Base-by-base conservation (phyloP, 2,329 filamentous ascomycete species). In the Neonectria neomacrospora region DNA sequence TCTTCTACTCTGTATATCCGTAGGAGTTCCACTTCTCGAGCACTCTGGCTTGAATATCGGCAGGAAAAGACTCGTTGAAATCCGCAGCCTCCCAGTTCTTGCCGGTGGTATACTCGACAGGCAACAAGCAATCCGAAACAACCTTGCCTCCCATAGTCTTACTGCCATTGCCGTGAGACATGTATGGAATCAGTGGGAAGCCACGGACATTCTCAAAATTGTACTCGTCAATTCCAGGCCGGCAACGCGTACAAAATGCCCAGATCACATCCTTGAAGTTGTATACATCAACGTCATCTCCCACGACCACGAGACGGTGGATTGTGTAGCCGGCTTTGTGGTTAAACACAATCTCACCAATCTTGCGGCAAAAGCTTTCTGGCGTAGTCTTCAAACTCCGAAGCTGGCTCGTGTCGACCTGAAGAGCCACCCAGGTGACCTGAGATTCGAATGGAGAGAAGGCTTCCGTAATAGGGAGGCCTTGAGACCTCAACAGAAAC, bases 361-460 rank as follows among this genome's bases (percentile, higher is more conserved):
- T 69, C 22, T 69, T 70, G 45, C 76, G 73, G 52, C 75, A 75
- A 47, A 86, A 79, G 0, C 79, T 77, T 18, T 73, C 64, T 0
- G 79, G 57, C 1, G 72, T 84, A 16, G 82, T 84, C 47, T 87
- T 83, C 81, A 88, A 82, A 9, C 82, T 80, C 30, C 84, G 83
- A 9, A 90, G 80, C 70, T 85, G 85, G 6, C 80, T 77, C 1
- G 82, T 85, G 71, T 90, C 87, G 22, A 89, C 82, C 61, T 88
- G 82, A 69, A 90, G 67, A 0, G 76, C 82, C 0, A 78, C 77
- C 83, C 83, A 86, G 0, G 79, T 84, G 0, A 81, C 82, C 59
- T 83, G 80, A 0, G 80, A 77, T 61, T 83, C 80, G 52, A 83
- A 81, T 0, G 81, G 81, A 0, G 81, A 65, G 64, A 79, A 82